Percentiles rank a stretch among this genome's conserved stretches.
Evolutionary conservation across 208 protist genomes (phyloP).

Genomic region (Acanthamoeba healyi): DNA sequence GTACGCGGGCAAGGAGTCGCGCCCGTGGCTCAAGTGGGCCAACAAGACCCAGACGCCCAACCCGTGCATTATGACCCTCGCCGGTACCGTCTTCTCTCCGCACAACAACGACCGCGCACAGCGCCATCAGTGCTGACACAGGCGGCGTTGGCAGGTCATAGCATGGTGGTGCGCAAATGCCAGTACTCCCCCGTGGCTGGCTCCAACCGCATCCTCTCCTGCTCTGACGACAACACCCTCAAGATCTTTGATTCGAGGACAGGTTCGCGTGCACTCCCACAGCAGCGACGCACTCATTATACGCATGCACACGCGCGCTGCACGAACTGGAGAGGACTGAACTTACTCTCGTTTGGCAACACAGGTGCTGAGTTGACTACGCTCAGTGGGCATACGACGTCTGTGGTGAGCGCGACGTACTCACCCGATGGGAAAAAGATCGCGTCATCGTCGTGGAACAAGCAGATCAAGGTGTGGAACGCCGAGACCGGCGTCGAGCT

Average conservation of each 20-base stretch:
- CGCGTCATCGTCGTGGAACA: conserved; percentile 77
- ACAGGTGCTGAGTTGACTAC: conserved; percentile 1
- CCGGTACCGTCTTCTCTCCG: neutral
- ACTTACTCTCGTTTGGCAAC: too few relatives aligned
- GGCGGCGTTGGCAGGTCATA: too few relatives aligned
- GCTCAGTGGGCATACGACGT: conserved; percentile 42
- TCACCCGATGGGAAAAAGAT: conserved; percentile 83
- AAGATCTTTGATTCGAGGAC: neutral
- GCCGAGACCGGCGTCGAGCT: conserved; percentile 65
- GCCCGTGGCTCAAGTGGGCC: conserved; percentile 79
- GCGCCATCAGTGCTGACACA: too few relatives aligned
- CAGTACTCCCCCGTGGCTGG: conserved; percentile 11
- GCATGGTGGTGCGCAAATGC: conserved; percentile 26
- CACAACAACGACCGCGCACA: too few relatives aligned
- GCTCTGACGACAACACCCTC: neutral
- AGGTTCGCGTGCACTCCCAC: too few relatives aligned
- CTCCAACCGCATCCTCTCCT: conserved; percentile 23
- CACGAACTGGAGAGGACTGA: too few relatives aligned
- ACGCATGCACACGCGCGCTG: too few relatives aligned
- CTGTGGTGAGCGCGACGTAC: conserved; percentile 39
- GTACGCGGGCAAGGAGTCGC: conserved; percentile 37
- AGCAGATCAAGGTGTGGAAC: conserved; percentile 66
- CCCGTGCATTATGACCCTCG: conserved; percentile 77
- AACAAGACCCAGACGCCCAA: conserved; percentile 81
- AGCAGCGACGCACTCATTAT: too few relatives aligned